These are phyloP conservation scores for Syncephalastrum racemosum DNA, from an alignment of 371 early-diverging fungal species.

Conservation along the genomic window DNA sequence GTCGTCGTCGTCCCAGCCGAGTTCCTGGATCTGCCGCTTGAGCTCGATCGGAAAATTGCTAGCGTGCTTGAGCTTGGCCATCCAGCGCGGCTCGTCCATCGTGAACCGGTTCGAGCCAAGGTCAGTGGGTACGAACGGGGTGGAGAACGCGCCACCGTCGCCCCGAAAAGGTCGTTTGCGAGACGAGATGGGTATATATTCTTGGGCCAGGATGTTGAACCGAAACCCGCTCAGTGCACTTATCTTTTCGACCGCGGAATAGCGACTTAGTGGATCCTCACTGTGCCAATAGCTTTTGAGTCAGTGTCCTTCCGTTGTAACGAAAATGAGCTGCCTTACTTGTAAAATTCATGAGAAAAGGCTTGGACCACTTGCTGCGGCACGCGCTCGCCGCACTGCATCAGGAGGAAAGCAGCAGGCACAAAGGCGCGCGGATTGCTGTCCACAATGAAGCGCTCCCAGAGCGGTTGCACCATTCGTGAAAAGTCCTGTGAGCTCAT, in stretches of 20 bases:
- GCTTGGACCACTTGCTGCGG: slow-evolving; percentile 47
- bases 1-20: slow-evolving; percentile 65
- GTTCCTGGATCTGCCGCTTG: slow-evolving; percentile 57
- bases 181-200: slow-evolving; percentile 51
- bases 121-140: slow-evolving; percentile 62
- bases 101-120: slow-evolving; percentile 62
- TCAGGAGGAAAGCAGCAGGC: slow-evolving; percentile 58
- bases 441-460: slow-evolving; percentile 56
- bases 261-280: slow-evolving; percentile 46
- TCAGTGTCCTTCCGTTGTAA: not conserved
- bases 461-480: slow-evolving; percentile 46
- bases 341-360: slow-evolving; percentile 46
- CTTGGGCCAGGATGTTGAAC: slow-evolving; percentile 53
- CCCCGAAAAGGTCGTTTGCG: slow-evolving; percentile 59
- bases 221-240: slow-evolving; percentile 52
- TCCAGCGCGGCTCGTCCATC: slow-evolving; percentile 62
- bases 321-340: slow-evolving; percentile 28
- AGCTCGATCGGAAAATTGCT: slow-evolving; percentile 61
- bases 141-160: slow-evolving; percentile 49
- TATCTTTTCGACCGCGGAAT: slow-evolving; percentile 45
- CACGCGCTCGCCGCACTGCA: slow-evolving; percentile 63
- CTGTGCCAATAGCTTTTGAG: slow-evolving; percentile 21
- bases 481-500: slow-evolving; percentile 47
- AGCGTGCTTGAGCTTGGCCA: slow-evolving; percentile 54
- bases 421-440: slow-evolving; percentile 44